These are phyloP conservation scores for Nicotiana otophora DNA, from an alignment of 257 asterid genomes.

Conservation along the genomic window DNA sequence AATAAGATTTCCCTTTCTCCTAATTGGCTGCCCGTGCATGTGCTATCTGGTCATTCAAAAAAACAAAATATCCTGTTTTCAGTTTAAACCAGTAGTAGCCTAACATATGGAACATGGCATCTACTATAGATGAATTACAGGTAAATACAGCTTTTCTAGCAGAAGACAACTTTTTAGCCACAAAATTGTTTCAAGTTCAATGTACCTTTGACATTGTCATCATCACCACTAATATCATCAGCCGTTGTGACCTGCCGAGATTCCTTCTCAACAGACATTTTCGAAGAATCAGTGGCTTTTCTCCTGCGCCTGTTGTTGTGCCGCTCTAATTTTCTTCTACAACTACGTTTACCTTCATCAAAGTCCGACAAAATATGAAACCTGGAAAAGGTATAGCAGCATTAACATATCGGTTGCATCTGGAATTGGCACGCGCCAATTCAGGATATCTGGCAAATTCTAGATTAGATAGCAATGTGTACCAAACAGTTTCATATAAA, in stretches of 20 bases:
- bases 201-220: constrained; percentile 62
- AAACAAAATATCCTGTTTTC: not conserved
- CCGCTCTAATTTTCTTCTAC: constrained; percentile 85
- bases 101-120: not conserved
- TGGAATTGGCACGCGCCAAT: not conserved
- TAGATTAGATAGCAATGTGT: not conserved
- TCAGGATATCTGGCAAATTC: not conserved
- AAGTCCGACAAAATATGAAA: constrained; percentile 77
- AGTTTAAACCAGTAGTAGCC: not conserved
- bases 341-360: constrained; percentile 90
- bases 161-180: not conserved
- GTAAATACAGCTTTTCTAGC: not conserved
- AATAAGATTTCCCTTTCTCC: constrained; percentile 41
- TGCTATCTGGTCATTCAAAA: constrained; percentile 38
- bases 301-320: constrained; percentile 85
- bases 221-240: constrained; percentile 61
- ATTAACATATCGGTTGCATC: not conserved
- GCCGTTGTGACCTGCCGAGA: constrained; percentile 31
- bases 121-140: not conserved
- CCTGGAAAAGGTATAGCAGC: constrained; percentile 39
- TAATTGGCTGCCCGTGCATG: constrained; percentile 34
- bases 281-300: constrained; percentile 49
- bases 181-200: not conserved
- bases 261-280: constrained; percentile 43
- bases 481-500: not conserved